Conservation (phyloP, 176 grass and related monocot species). For the Lolium rigidum region DNA sequence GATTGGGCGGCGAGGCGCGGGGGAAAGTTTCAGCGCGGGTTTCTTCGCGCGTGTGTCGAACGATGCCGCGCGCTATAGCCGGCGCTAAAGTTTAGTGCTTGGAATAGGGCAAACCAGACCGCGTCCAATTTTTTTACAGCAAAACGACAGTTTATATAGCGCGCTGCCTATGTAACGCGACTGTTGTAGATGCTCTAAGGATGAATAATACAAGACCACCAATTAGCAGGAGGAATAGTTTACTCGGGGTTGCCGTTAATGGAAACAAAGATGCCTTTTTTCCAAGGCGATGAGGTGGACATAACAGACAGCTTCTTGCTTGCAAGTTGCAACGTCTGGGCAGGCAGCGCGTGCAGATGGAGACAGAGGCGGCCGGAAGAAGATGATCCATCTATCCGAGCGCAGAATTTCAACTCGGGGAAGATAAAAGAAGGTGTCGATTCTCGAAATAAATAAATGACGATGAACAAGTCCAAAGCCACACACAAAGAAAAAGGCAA, state of each 20-base stretch:
- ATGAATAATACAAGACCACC: not conserved
- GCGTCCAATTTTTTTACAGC: no score
- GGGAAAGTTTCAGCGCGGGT: no score
- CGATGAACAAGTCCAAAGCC: not conserved
- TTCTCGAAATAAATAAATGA: not conserved
- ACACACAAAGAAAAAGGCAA: conserved; percentile 31
- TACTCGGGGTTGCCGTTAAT: not conserved
- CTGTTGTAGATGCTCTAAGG: no score
- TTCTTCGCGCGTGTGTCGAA: no score
- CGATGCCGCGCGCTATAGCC: no score
- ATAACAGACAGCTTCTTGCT: not conserved
- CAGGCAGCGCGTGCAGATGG: not conserved
- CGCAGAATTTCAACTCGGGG: conserved; percentile 18
- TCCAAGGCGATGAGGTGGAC: conserved; percentile 36
- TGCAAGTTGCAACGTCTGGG: conserved; percentile 2
- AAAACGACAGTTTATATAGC: no score
- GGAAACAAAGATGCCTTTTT: not conserved
- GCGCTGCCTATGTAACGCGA: no score
- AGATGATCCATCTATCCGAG: conserved; percentile 33
- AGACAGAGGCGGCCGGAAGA: conserved; percentile 1
- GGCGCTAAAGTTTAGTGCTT: no score
- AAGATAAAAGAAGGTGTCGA: no score
- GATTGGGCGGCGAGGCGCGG: no score
- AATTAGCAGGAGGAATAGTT: not conserved
- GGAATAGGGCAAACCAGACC: no score